Percentiles rank a stretch among this genome's conserved stretches.
Evolutionary conservation across 345 rosid genomes (phyloP).

Genomic region (Ceriops zippeliana): DNA sequence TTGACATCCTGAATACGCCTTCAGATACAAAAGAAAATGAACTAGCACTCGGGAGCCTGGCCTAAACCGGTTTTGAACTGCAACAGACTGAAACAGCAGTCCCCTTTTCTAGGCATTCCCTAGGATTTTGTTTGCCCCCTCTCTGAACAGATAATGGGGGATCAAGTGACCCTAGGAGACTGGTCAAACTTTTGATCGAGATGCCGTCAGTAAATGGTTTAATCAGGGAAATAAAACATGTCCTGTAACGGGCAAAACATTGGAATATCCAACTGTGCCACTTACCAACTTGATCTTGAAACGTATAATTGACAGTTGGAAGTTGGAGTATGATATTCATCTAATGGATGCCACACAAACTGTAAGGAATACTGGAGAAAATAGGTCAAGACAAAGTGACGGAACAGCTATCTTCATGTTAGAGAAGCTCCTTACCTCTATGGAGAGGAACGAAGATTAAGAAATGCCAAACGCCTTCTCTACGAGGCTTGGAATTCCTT

Average conservation of each 20-base stretch:
- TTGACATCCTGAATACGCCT: slow-evolving; percentile 5
- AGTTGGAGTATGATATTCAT: slow-evolving; percentile 29
- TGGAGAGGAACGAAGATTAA: slow-evolving; percentile 27
- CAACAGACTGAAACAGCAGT: slow-evolving; percentile 3
- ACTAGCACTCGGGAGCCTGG: slow-evolving; percentile 31
- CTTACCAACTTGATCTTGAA: slow-evolving; percentile 51
- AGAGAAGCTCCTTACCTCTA: slow-evolving; percentile 44
- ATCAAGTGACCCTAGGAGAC: slow-evolving; percentile 67
- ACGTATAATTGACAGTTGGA: slow-evolving; percentile 46
- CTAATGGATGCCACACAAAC: slow-evolving; percentile 30
- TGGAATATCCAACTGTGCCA: slow-evolving; percentile 41
- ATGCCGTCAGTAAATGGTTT: slow-evolving; percentile 53
- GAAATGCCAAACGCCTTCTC: slow-evolving; percentile 44
- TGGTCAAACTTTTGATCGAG: slow-evolving; percentile 57
- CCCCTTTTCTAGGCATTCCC: slow-evolving; percentile 34
- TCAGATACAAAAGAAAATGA: slow-evolving; percentile 26
- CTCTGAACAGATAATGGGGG: slow-evolving; percentile 45
- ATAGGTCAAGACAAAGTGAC: slow-evolving; percentile 12
- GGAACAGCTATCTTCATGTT: slow-evolving; percentile 32
- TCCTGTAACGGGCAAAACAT: slow-evolving; percentile 48
- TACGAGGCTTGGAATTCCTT: slow-evolving; percentile 51
- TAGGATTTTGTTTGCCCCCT: slow-evolving; percentile 52
- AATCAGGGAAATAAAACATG: slow-evolving; percentile 52
- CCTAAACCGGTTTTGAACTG: slow-evolving; percentile 36
- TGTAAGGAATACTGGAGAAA: slow-evolving; percentile 12